Percentiles rank a stretch among this genome's conserved stretches.
These are phyloP conservation scores for Zanthoxylum bungeanum DNA, from an alignment of 345 rosid genomes.

Conservation along the genomic window DNA sequence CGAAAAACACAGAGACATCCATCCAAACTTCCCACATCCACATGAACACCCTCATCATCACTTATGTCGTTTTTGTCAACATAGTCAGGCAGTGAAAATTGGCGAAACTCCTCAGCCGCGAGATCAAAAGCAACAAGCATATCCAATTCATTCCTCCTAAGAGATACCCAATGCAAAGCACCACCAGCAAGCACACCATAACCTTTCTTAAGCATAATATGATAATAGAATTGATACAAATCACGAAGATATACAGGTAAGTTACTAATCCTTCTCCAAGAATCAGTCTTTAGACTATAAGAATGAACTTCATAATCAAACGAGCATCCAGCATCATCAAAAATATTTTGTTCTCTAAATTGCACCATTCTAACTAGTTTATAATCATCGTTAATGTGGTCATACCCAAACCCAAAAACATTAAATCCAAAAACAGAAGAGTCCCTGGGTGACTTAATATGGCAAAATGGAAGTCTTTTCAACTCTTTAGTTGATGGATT, in stretches of 20 bases:
- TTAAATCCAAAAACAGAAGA: conserved; percentile 12
- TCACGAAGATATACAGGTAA: conserved; percentile 21
- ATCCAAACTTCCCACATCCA: conserved; percentile 30
- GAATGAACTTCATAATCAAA: conserved; percentile 28
- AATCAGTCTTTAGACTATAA: conserved; percentile 34
- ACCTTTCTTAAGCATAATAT: conserved; percentile 24
- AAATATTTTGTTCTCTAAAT: conserved; percentile 12
- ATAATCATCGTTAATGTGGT: conserved; percentile 29
- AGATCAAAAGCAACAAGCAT: conserved; percentile 31
- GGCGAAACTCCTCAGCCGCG: conserved; percentile 11
- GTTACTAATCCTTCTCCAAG: conserved; percentile 32
- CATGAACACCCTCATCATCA: neutral
- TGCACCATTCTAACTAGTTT: conserved; percentile 34
- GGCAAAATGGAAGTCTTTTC: conserved; percentile 19
- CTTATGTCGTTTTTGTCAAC: neutral
- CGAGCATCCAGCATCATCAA: neutral
- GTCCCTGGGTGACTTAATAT: conserved; percentile 10
- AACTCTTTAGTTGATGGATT: conserved; percentile 33
- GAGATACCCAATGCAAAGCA: conserved; percentile 43
- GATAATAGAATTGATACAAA: conserved; percentile 22
- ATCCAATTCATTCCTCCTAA: conserved; percentile 17
- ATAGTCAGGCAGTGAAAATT: conserved; percentile 23
- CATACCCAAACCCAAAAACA: conserved; percentile 42
- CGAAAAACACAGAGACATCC: conserved; percentile 20
- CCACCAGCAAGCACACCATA: conserved; percentile 34